phyloP scores from a whole-genome alignment of 1,284 basidiomycete species.

The Microbotryum violaceum region DNA sequence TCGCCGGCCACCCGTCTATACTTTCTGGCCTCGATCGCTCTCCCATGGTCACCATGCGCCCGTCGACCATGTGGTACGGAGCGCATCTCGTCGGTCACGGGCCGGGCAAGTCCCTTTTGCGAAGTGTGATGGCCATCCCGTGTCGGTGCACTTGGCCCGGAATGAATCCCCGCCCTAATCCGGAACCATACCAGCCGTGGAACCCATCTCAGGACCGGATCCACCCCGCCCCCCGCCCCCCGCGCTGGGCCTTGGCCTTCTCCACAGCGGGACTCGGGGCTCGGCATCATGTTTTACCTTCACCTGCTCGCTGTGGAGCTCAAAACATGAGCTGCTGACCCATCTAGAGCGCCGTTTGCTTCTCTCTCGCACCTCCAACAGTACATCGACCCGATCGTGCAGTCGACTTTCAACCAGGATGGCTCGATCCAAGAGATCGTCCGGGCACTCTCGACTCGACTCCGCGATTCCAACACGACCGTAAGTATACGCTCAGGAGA shows the following conservation, averaged over 20 bases:
- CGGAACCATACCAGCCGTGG: too few relatives aligned
- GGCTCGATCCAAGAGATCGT: conserved; percentile 86
- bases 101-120: neutral
- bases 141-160: too few relatives aligned
- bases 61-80: too few relatives aligned
- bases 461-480: conserved; percentile 82
- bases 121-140: too few relatives aligned
- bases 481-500: conserved; percentile 48
- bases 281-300: neutral
- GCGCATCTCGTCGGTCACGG: neutral
- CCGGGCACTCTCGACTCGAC: conserved; percentile 69
- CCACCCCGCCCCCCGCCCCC: too few relatives aligned
- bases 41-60: neutral
- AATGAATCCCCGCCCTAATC: too few relatives aligned
- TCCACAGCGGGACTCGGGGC: neutral
- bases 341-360: neutral
- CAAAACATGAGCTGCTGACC: neutral
- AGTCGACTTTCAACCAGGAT: conserved; percentile 87
- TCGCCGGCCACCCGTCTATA: conserved; percentile 5
- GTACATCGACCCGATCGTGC: conserved; percentile 77
- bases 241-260: too few relatives aligned
- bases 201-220: too few relatives aligned
- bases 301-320: neutral
- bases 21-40: conserved; percentile 5
- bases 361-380: conserved; percentile 16